Conservation (phyloP, 2,329 filamentous ascomycete species). For the Phaeoacremonium minimum region DNA sequence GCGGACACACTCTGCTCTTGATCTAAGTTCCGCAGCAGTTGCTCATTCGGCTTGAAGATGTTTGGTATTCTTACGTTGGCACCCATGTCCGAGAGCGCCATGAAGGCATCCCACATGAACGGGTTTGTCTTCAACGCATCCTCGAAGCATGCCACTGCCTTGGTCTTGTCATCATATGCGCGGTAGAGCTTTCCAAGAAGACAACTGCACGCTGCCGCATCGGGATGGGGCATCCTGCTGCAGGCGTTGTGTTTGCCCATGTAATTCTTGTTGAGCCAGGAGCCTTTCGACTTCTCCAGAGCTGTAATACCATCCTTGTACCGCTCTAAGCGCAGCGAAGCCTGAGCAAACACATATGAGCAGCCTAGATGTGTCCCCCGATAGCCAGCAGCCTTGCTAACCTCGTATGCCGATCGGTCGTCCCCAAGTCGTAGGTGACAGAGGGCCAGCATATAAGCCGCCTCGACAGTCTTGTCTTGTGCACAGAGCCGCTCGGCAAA, state of each 20-base stretch:
- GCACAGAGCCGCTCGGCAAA: slow-evolving; percentile 83
- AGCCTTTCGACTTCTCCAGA: slow-evolving; percentile 73
- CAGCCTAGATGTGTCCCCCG: slow-evolving; percentile 78
- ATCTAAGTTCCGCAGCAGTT: slow-evolving; percentile 43
- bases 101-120: slow-evolving; percentile 98
- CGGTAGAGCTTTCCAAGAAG: slow-evolving; percentile 84
- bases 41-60: slow-evolving; percentile 73
- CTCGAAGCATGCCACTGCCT: slow-evolving; percentile 82
- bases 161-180: slow-evolving; percentile 75
- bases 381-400: slow-evolving; percentile 65
- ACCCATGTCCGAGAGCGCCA: slow-evolving; percentile 81
- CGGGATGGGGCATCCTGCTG: slow-evolving; percentile 69
- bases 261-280: slow-evolving; percentile 71
- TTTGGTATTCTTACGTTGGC: slow-evolving; percentile 77
- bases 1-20: slow-evolving; percentile 23
- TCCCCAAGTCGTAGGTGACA: slow-evolving; percentile 82
- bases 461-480: slow-evolving; percentile 80
- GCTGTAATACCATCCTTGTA: slow-evolving; percentile 78
- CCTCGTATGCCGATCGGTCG: slow-evolving; percentile 80
- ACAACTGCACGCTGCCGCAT: slow-evolving; percentile 78
- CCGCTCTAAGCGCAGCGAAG: slow-evolving; percentile 74
- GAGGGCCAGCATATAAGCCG: slow-evolving; percentile 76
- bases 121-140: slow-evolving; percentile 86
- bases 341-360: slow-evolving; percentile 86
- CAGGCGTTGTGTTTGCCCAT: slow-evolving; percentile 82